These are phyloP conservation scores for Alternaria consortialis DNA, from an alignment of 2,329 filamentous ascomycete genomes.

Conservation along the genomic window DNA sequence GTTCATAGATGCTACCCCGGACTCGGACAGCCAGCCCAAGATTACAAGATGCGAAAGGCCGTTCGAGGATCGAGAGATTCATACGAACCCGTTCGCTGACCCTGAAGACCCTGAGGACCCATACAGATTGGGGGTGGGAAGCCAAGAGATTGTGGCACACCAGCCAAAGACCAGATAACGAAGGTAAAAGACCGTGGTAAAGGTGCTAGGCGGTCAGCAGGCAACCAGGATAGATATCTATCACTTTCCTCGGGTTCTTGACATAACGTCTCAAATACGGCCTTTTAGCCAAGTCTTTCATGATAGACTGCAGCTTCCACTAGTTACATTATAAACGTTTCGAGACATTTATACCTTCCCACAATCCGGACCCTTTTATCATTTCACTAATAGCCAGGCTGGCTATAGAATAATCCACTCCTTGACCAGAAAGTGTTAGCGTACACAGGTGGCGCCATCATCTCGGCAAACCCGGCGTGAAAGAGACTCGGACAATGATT, in stretches of 20 bases:
- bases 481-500: not conserved
- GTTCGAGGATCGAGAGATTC: not conserved
- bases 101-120: not conserved
- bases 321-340: not conserved
- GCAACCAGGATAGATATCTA: not conserved
- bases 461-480: not conserved
- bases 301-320: not conserved
- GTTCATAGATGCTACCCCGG: not conserved
- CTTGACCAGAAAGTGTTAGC: not conserved
- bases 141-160: not conserved
- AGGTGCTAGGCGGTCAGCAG: not conserved
- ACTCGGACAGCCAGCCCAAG: not conserved
- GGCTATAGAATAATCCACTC: not conserved
- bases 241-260: not conserved
- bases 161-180: not conserved
- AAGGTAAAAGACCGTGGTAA: not conserved
- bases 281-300: not conserved
- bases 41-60: not conserved
- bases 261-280: accelerated
- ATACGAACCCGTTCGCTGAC: not conserved
- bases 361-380: too few species aligned
- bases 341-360: not conserved
- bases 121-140: not conserved
- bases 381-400: not conserved
- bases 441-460: not conserved